Evolutionary conservation across 768 basidiomycete genomes (phyloP).

Genomic region (Pleurotus giganteus): DNA sequence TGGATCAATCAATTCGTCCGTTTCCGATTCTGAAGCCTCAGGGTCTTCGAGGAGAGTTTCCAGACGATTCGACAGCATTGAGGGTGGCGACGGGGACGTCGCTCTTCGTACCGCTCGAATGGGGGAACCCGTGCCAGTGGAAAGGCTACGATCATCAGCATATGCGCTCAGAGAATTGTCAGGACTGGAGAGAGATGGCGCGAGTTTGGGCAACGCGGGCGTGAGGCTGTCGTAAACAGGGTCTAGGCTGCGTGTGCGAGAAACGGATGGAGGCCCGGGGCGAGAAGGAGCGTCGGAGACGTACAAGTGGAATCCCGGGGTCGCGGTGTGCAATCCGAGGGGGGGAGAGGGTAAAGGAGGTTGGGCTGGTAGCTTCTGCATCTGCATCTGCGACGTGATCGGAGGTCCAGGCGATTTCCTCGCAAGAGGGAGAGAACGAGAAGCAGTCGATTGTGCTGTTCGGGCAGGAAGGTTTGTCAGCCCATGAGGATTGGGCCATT

Average conservation of each 20-base stretch:
- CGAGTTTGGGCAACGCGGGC: not conserved
- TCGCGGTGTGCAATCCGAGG: not conserved
- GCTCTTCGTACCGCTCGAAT: not conserved
- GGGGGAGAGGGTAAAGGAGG: not conserved
- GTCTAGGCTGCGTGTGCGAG: not conserved
- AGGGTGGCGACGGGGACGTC: not conserved
- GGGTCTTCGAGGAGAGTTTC: constrained; percentile 5
- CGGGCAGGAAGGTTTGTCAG: constrained; percentile 4
- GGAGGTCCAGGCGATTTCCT: not conserved
- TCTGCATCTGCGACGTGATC: not conserved
- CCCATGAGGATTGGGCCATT: constrained; percentile 9
- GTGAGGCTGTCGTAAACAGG: not conserved
- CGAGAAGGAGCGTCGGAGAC: not conserved
- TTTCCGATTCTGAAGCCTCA: constrained; percentile 9
- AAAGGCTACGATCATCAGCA: not conserved
- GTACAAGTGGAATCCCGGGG: not conserved
- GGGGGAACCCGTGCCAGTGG: not conserved
- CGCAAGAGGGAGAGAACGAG: not conserved
- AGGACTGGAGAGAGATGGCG: not conserved
- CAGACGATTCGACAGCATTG: not conserved
- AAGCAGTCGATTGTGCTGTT: not conserved
- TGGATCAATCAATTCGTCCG: not conserved
- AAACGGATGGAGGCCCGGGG: not conserved
- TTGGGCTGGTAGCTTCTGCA: not conserved
- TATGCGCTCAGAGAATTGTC: not conserved